Percentiles rank a stretch among this genome's conserved stretches.
These are phyloP conservation scores for Penicillium fimorum DNA, from an alignment of 495 filamentous ascomycete genomes.

Conservation along the genomic window DNA sequence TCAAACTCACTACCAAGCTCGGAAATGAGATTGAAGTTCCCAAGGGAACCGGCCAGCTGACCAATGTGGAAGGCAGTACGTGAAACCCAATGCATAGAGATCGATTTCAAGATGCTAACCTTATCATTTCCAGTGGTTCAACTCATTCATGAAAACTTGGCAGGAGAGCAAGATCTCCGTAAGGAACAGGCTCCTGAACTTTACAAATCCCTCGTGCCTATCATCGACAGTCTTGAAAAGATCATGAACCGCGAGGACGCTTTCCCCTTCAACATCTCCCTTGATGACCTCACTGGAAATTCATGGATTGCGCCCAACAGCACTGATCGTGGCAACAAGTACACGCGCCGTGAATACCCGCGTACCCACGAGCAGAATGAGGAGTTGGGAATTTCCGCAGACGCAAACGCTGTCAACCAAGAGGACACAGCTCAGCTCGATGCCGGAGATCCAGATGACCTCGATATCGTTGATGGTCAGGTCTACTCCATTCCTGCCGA, in stretches of 20 bases:
- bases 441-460: slow-evolving; percentile 48
- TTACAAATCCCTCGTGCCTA: slow-evolving; percentile 66
- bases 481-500: slow-evolving; percentile 86
- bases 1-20: slow-evolving; percentile 72
- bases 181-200: slow-evolving; percentile 73
- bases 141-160: slow-evolving; percentile 72
- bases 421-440: slow-evolving; percentile 22
- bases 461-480: slow-evolving; percentile 82
- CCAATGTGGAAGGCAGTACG: slow-evolving; percentile 76
- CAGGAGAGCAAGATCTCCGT: slow-evolving; percentile 68
- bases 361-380: slow-evolving; percentile 84
- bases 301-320: slow-evolving; percentile 91
- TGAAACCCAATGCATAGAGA: neutral
- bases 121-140: slow-evolving; percentile 2
- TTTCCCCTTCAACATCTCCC: slow-evolving; percentile 81
- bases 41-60: slow-evolving; percentile 79
- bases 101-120: neutral
- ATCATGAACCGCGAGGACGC: slow-evolving; percentile 69
- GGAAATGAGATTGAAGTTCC: slow-evolving; percentile 78
- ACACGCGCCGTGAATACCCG: slow-evolving; percentile 74
- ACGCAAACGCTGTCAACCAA: slow-evolving; percentile 31
- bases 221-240: slow-evolving; percentile 65
- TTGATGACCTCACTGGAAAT: slow-evolving; percentile 96
- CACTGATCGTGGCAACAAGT: slow-evolving; percentile 69
- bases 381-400: slow-evolving; percentile 64